These are phyloP conservation scores for Ascochyta fabae DNA, from an alignment of 2,329 filamentous ascomycete species.

Conservation along the genomic window DNA sequence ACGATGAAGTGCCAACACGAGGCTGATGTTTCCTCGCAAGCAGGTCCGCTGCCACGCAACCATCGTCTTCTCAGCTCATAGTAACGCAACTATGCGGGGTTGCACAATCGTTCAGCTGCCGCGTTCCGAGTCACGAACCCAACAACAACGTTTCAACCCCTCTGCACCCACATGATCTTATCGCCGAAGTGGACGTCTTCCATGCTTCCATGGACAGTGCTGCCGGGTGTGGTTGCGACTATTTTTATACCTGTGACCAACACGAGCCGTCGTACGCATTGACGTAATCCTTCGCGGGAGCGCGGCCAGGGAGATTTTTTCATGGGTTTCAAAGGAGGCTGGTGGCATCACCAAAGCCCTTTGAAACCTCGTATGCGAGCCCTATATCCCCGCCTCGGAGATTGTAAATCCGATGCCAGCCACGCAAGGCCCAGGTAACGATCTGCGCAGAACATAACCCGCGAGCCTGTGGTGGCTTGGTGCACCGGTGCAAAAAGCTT, in stretches of 20 bases:
- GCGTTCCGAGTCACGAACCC: neutral
- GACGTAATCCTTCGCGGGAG: constrained; percentile 3
- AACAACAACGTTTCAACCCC: constrained; percentile 3
- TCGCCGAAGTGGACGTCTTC: neutral
- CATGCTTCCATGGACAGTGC: neutral
- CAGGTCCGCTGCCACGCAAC: constrained; percentile 3
- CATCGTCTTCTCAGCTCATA: constrained; percentile 1
- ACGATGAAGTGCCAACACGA: constrained; percentile 7
- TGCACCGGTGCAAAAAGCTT: constrained; percentile 10
- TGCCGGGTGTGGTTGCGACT: neutral
- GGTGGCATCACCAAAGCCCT: neutral
- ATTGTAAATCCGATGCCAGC: constrained; percentile 13
- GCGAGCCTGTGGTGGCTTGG: constrained; percentile 9
- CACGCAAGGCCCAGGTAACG: constrained; percentile 5
- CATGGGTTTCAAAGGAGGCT: constrained; percentile 16
- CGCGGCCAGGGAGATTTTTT: constrained; percentile 10
- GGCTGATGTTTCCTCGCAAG: constrained; percentile 4
- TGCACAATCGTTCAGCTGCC: constrained; percentile 5
- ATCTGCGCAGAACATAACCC: constrained; percentile 3
- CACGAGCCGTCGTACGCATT: constrained; percentile 1
- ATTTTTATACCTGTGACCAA: constrained; percentile 11
- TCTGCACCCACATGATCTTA: constrained; percentile 5
- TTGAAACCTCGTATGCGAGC: neutral
- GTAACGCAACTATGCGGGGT: constrained; percentile 6
- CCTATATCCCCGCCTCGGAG: constrained; percentile 8